Conservation (phyloP, 176 grass and related monocot genomes). For the Lolium perenne region DNA sequence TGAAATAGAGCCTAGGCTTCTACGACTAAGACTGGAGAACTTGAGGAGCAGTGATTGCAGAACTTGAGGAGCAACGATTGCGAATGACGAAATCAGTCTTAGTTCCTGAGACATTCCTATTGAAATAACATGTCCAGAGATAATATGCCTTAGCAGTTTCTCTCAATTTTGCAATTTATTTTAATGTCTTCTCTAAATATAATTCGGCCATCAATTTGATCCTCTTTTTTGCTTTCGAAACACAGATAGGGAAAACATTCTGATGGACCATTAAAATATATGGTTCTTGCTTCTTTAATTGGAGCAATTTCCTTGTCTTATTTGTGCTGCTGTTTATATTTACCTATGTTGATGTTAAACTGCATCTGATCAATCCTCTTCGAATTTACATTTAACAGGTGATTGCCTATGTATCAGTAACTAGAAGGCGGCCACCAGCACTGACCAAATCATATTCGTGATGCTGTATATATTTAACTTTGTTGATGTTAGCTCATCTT, state of each 20-base stretch:
- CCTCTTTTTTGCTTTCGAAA: slow-evolving; percentile 20
- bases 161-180: not conserved
- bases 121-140: not conserved
- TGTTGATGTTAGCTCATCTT: too few relatives aligned
- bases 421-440: slow-evolving; percentile 89
- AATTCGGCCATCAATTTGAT: not conserved
- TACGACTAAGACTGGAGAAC: too few relatives aligned
- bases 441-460: slow-evolving; percentile 70
- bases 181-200: not conserved
- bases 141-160: slow-evolving; percentile 28
- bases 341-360: slow-evolving; percentile 13
- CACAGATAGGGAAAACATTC: not conserved
- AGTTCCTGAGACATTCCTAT: too few relatives aligned
- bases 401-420: slow-evolving; percentile 77
- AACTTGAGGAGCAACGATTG: slow-evolving; percentile 2
- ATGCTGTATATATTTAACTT: too few relatives aligned
- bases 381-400: slow-evolving; percentile 51
- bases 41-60: too few relatives aligned
- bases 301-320: not conserved
- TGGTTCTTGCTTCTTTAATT: not conserved
- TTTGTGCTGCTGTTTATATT: not conserved
- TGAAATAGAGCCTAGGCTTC: too few relatives aligned
- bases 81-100: not conserved
- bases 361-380: slow-evolving; percentile 39
- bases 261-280: slow-evolving; percentile 13